Base-by-base conservation (phyloP, 176 grass and related monocot genomes). In the Bolboschoenus planiculmis region DNA sequence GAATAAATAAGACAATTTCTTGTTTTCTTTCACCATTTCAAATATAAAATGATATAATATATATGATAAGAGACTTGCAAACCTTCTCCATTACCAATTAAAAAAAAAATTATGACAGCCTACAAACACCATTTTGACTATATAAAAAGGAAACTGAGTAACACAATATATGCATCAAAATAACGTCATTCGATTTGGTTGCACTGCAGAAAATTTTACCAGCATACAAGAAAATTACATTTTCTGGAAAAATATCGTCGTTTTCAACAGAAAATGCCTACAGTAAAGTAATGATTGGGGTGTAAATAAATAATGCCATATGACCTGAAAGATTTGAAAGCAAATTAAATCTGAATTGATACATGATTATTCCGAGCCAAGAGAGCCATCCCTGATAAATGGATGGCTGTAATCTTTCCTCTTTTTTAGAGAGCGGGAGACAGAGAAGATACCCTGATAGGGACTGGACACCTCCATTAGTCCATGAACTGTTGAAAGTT, bases 391-490 rank as follows among this genome's bases (percentile, higher is more conserved):
- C 7, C 7, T 31, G 11, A 5, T 9, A 53, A 75, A 77, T 51
- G 72, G 46, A 77, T 51, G 72, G 72, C 23, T 77, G 3, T 26
- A 73, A 73, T 47, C 36, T 39, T 47, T 2, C 37, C 21, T 26
- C 68, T 47, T 73, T 48, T 48, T 21, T 33, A 33, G 44, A 51
- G 46, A 77, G 72, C 14, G 5, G 46, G 14, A 77, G 46, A 53
- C 46, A 48, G 11, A 76, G 44, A 53, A 77, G 46, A 77, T 77
- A 77, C 44, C 71, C 15, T 77, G 72, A 77, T 53, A 77, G 15
- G 5, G 72, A 77, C 72, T 77, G 72, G 72, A 77, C 72, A 53
- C 24, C 15, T 77, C 72, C 72, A 77, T 77, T 77, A 77, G 5
- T 53, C 44, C 72, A 53, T 75, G 24, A 15, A 48, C 4, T 16